A percentile compares a stretch with the other conserved stretches of the same genome.
Evolutionary conservation across 2,329 filamentous ascomycete species (phyloP).

Genomic region (Pseudopithomyces chartarum): DNA sequence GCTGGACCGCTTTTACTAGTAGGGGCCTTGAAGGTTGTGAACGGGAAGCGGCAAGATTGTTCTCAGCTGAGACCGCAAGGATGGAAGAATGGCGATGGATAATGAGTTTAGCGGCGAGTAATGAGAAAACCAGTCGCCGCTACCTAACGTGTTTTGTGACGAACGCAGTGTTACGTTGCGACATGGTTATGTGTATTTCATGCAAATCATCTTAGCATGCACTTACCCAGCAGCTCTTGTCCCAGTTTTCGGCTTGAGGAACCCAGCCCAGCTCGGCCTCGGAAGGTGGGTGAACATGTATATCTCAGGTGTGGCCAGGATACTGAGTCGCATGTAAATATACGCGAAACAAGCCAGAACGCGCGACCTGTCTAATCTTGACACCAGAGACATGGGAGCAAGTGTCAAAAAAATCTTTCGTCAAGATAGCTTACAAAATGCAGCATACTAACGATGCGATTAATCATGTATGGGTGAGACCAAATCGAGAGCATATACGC

Average conservation of each 20-base stretch:
- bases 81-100: slow-evolving; percentile 27
- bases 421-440: too few relatives aligned
- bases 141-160: slow-evolving; percentile 8
- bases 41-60: slow-evolving; percentile 28
- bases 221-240: background rate
- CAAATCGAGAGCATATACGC: background rate
- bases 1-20: slow-evolving; percentile 9
- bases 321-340: background rate
- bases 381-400: too few relatives aligned
- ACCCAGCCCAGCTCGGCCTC: too few relatives aligned
- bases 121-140: slow-evolving; percentile 38
- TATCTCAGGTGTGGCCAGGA: background rate
- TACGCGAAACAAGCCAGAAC: background rate
- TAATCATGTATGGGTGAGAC: background rate
- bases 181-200: too few relatives aligned
- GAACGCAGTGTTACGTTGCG: too few relatives aligned
- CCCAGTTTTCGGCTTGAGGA: too few relatives aligned
- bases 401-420: too few relatives aligned
- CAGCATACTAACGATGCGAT: too few relatives aligned
- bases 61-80: slow-evolving; percentile 30
- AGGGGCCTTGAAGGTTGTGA: slow-evolving; percentile 26
- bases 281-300: too few relatives aligned
- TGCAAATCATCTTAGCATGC: background rate
- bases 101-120: slow-evolving; percentile 28
- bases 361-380: too few relatives aligned